Conservation (phyloP, 176 grass and related monocot species). For the Zea luxurians region DNA sequence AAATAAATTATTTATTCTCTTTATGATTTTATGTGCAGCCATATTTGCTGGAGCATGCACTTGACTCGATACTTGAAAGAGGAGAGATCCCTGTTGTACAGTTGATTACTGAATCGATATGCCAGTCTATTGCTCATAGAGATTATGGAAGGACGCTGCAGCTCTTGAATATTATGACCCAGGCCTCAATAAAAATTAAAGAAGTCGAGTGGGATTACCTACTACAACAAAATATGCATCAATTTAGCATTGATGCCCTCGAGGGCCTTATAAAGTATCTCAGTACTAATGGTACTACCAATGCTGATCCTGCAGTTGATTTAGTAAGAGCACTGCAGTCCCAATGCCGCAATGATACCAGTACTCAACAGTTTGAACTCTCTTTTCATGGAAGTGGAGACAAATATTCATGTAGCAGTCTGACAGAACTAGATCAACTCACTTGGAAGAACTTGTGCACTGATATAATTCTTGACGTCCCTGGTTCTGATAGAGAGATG, state of each 20-base stretch:
- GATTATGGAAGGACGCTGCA: conserved; percentile 39
- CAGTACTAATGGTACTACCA: conserved; percentile 4
- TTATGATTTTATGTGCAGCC: conserved; percentile 32
- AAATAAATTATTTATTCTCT: conserved; percentile 23
- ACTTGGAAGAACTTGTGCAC: neutral
- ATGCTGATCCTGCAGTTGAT: conserved; percentile 29
- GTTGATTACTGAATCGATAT: conserved; percentile 50
- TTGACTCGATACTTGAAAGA: conserved; percentile 47
- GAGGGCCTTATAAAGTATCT: conserved; percentile 30
- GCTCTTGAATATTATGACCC: conserved; percentile 41
- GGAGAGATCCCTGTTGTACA: conserved; percentile 43
- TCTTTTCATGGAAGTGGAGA: neutral
- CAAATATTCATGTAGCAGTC: conserved; percentile 8
- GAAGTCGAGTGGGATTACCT: conserved; percentile 45
- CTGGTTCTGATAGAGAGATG: conserved; percentile 8
- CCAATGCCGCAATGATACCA: conserved; percentile 19
- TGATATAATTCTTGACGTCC: neutral
- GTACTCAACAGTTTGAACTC: conserved; percentile 18
- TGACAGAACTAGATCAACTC: conserved; percentile 24
- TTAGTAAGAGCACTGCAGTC: conserved; percentile 43
- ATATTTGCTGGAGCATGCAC: conserved; percentile 50
- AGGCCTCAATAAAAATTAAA: conserved; percentile 31
- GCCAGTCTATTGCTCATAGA: conserved; percentile 35
- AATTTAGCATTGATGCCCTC: conserved; percentile 30
- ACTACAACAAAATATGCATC: conserved; percentile 46